Conservation (phyloP, 1,139 yeast species). For the Yamadazyma conglobata region DNA sequence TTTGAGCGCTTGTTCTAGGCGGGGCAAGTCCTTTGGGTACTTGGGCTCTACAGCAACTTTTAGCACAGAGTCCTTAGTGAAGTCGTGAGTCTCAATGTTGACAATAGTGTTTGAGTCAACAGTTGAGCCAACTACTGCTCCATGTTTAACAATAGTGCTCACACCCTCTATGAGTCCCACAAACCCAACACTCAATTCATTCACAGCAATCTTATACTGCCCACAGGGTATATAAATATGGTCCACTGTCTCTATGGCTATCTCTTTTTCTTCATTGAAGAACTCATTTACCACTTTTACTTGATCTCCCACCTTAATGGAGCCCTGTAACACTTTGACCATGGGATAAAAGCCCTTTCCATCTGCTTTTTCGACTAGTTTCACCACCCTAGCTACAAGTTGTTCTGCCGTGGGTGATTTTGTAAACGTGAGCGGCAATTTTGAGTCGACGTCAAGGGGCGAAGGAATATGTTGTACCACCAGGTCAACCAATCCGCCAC, state of each 20-base stretch:
- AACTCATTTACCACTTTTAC: conserved; percentile 60
- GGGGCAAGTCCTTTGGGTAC: conserved; percentile 75
- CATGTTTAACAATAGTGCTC: conserved; percentile 6
- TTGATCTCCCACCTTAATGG: conserved; percentile 42
- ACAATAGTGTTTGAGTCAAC: conserved; percentile 19
- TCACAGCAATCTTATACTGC: conserved; percentile 59
- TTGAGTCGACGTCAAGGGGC: conserved; percentile 25
- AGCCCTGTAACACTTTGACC: conserved; percentile 63
- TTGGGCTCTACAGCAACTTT: conserved; percentile 84
- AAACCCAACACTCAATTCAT: conserved; percentile 58
- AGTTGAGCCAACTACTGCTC: conserved; percentile 27
- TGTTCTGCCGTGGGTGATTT: background rate
- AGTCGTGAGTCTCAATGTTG: conserved; percentile 16
- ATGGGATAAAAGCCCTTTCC: conserved; percentile 49
- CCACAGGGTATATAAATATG: conserved; percentile 58
- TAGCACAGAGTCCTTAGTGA: conserved; percentile 56
- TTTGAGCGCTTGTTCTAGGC: conserved; percentile 64
- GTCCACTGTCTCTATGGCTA: conserved; percentile 31
- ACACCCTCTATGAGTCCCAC: conserved; percentile 67
- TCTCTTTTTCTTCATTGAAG: conserved; percentile 48
- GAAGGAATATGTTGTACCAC: conserved; percentile 34
- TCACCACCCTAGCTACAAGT: conserved; percentile 54
- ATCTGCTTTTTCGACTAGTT: conserved; percentile 53
- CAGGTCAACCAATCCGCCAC: conserved; percentile 54
- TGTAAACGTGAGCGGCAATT: background rate